Evolutionary conservation across 371 early-diverging fungal genomes (phyloP).

Genomic region (Dinochytrium kinnereticum): DNA sequence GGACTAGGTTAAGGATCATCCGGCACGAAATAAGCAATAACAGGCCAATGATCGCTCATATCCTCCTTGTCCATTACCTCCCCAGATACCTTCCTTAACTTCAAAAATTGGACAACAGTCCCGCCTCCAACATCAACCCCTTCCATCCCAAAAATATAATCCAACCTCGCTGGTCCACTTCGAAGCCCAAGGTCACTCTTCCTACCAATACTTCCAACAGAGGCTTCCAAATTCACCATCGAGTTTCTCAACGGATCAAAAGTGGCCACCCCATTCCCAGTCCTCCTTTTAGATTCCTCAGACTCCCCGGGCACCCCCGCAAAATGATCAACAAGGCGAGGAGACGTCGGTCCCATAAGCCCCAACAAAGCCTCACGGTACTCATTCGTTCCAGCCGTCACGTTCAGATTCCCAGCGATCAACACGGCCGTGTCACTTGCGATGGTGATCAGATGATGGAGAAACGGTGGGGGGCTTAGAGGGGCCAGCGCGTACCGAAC

Average conservation of each 20-base stretch:
- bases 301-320: neutral
- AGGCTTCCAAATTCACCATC: neutral
- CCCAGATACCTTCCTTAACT: neutral
- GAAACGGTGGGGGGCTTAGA: neutral
- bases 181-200: neutral
- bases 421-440: constrained; percentile 14
- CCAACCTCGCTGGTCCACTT: neutral
- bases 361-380: neutral
- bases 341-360: neutral
- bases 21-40: constrained; percentile 6
- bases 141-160: constrained; percentile 10
- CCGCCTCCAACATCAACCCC: constrained; percentile 14
- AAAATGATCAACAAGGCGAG: neutral
- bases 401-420: constrained; percentile 23
- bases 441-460: constrained; percentile 24
- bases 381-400: constrained; percentile 1
- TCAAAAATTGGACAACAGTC: neutral
- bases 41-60: constrained; percentile 19
- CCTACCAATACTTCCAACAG: neutral
- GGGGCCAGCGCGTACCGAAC: constrained; percentile 2
- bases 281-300: neutral
- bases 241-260: neutral
- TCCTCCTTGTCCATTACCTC: constrained; percentile 7
- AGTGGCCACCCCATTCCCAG: constrained; percentile 2
- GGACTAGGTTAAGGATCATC: neutral